A percentile compares a stretch with the other conserved stretches of the same genome.
These are phyloP conservation scores for Diaporthe australafricana DNA, from an alignment of 2,329 filamentous ascomycete species.

Conservation along the genomic window DNA sequence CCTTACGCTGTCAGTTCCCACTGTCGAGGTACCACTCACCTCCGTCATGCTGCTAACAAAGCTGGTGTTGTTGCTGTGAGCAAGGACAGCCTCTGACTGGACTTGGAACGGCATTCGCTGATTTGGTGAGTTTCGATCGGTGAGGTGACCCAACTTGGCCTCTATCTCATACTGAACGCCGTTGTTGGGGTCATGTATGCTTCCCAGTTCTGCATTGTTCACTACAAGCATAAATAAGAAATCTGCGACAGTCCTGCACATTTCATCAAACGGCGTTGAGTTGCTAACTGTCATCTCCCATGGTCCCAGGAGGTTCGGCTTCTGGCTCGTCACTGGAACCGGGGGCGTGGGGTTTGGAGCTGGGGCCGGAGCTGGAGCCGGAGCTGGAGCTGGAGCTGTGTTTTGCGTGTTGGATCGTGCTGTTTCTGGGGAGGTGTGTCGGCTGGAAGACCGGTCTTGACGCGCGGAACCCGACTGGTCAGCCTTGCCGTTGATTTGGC, in stretches of 20 bases:
- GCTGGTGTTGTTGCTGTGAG: constrained; percentile 68
- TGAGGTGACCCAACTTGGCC: constrained; percentile 87
- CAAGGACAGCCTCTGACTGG: constrained; percentile 77
- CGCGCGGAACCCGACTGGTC: constrained; percentile 39
- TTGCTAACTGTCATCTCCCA: constrained; percentile 79
- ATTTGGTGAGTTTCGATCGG: constrained; percentile 77
- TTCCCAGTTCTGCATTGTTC: constrained; percentile 71
- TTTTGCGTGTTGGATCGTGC: constrained; percentile 46
- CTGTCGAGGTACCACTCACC: constrained; percentile 60
- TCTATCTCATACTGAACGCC: constrained; percentile 87
- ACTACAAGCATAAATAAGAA: constrained; percentile 82
- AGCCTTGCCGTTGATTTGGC: constrained; percentile 53
- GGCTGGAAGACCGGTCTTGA: constrained; percentile 49
- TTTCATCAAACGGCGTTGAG: constrained; percentile 77
- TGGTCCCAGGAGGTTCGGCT: constrained; percentile 56
- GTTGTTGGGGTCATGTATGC: constrained; percentile 63
- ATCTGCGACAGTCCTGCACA: constrained; percentile 82
- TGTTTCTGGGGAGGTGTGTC: constrained; percentile 61
- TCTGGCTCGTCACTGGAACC: constrained; percentile 34
- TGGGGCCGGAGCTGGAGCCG: constrained; percentile 38
- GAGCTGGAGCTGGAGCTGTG: constrained; percentile 38
- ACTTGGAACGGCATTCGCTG: constrained; percentile 74
- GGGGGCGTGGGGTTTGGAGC: constrained; percentile 41
- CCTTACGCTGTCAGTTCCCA: background rate
- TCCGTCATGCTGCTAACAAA: constrained; percentile 94